Percentiles rank a stretch among this genome's conserved stretches.
phyloP scores from a whole-genome alignment of 805 yeast species.

The Kuraishia molischiana region DNA sequence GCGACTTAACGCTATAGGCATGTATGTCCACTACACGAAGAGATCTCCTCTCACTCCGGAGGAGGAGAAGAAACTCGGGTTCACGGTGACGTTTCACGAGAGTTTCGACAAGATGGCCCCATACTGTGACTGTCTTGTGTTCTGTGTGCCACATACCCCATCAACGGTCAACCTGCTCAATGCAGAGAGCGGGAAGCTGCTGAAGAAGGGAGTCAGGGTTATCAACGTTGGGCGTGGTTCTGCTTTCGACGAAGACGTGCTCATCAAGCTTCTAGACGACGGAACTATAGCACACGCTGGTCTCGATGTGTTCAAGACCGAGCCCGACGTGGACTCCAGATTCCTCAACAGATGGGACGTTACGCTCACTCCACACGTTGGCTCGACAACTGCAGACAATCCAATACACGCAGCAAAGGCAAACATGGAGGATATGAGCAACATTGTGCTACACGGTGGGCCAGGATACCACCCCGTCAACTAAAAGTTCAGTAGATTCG shows the following conservation, averaged over 20 bases:
- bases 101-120: slow-evolving; percentile 22
- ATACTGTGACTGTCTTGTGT: slow-evolving; percentile 40
- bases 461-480: slow-evolving; percentile 16
- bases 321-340: slow-evolving; percentile 30
- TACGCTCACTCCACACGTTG: slow-evolving; percentile 52
- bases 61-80: slow-evolving; percentile 19
- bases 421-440: slow-evolving; percentile 34
- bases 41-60: slow-evolving; percentile 26
- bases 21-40: slow-evolving; percentile 49
- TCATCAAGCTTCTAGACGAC: slow-evolving; percentile 31
- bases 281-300: slow-evolving; percentile 49
- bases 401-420: slow-evolving; percentile 31
- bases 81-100: slow-evolving; percentile 26
- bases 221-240: slow-evolving; percentile 56
- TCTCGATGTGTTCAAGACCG: slow-evolving; percentile 48
- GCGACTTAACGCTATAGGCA: slow-evolving; percentile 41
- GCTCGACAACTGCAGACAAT: slow-evolving; percentile 42
- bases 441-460: slow-evolving; percentile 23
- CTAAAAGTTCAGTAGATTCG: slow-evolving; percentile 4
- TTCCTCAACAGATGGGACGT: slow-evolving; percentile 28
- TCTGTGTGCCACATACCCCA: slow-evolving; percentile 48
- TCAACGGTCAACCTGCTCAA: slow-evolving; percentile 41
- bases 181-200: slow-evolving; percentile 24
- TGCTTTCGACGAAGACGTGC: slow-evolving; percentile 40
- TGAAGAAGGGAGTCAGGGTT: slow-evolving; percentile 31